phyloP scores from a whole-genome alignment of 768 basidiomycete species.

The Tephrocybe rancida region DNA sequence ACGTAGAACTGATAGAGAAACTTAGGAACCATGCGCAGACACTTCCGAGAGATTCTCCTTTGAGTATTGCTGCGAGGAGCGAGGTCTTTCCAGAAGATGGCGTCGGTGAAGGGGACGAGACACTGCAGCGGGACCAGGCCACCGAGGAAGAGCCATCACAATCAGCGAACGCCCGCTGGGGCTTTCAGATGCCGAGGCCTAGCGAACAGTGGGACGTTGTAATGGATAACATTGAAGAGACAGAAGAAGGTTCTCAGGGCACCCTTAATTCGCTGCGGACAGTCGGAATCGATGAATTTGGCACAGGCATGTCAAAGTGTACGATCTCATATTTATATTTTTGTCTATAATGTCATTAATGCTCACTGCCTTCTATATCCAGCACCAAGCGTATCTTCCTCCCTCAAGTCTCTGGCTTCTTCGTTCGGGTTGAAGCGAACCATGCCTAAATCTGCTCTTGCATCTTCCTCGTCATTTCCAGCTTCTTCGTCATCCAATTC shows the following conservation, averaged over 20 bases:
- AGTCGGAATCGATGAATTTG: slow-evolving; percentile 63
- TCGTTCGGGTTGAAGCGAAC: slow-evolving; percentile 72
- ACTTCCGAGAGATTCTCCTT: slow-evolving; percentile 58
- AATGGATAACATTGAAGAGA: slow-evolving; percentile 79
- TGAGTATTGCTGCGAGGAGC: slow-evolving; percentile 56
- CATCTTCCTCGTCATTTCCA: slow-evolving; percentile 14
- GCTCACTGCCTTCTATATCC: slow-evolving; percentile 17
- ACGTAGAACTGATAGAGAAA: slow-evolving; percentile 67
- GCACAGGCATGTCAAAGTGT: slow-evolving; percentile 67
- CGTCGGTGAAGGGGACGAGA: slow-evolving; percentile 31
- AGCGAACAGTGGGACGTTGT: slow-evolving; percentile 86
- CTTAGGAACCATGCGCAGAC: slow-evolving; percentile 68
- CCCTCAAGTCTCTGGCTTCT: slow-evolving; percentile 74
- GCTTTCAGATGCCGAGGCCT: slow-evolving; percentile 48
- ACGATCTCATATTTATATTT: slow-evolving; percentile 19
- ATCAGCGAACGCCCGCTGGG: slow-evolving; percentile 15
- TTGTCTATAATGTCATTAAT: neutral
- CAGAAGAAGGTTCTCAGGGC: slow-evolving; percentile 57
- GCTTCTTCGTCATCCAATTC: slow-evolving; percentile 24
- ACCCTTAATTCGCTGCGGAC: slow-evolving; percentile 52
- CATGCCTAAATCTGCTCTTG: slow-evolving; percentile 26
- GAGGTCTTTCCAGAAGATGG: slow-evolving; percentile 36
- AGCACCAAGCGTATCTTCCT: slow-evolving; percentile 70
- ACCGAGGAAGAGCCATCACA: slow-evolving; percentile 14
- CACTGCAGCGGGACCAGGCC: slow-evolving; percentile 21